Percentiles rank a stretch among this genome's conserved stretches.
phyloP scores from a whole-genome alignment of 305 asterid species.

The Solanum hybrid region DNA sequence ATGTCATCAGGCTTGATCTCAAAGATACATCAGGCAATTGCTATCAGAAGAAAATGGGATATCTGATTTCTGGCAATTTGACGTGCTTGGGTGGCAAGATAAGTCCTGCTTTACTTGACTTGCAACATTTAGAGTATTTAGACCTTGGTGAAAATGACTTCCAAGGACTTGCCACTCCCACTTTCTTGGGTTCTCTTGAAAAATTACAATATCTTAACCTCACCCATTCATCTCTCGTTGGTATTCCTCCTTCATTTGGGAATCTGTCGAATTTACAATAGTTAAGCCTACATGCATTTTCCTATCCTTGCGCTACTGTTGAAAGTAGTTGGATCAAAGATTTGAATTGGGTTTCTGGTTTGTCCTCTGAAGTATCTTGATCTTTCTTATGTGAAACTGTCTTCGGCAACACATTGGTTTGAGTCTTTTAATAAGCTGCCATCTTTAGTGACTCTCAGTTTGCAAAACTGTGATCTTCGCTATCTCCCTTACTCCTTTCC shows the following conservation, averaged over 20 bases:
- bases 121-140: conserved; percentile 15
- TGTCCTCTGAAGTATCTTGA: conserved; percentile 18
- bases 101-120: conserved; percentile 15
- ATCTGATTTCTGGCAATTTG: neutral
- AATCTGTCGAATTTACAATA: conserved; percentile 14
- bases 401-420: conserved; percentile 12
- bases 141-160: conserved; percentile 24
- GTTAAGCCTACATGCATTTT: conserved; percentile 11
- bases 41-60: neutral
- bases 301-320: neutral
- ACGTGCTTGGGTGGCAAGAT: conserved; percentile 14
- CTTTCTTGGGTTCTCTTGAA: conserved; percentile 14
- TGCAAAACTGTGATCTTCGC: conserved; percentile 13
- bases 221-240: conserved; percentile 8
- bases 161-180: conserved; percentile 15
- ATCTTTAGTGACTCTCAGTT: conserved; percentile 14
- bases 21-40: neutral
- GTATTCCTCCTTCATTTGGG: conserved; percentile 18
- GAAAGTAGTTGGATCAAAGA: neutral
- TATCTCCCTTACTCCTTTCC: conserved; percentile 17
- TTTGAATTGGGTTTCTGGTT: conserved; percentile 16
- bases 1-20: conserved; percentile 3
- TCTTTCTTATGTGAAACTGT: conserved; percentile 13
- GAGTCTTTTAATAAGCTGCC: conserved; percentile 16
- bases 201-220: neutral